Conservation (phyloP, 495 filamentous ascomycete species). For the Margaritispora aquatica region DNA sequence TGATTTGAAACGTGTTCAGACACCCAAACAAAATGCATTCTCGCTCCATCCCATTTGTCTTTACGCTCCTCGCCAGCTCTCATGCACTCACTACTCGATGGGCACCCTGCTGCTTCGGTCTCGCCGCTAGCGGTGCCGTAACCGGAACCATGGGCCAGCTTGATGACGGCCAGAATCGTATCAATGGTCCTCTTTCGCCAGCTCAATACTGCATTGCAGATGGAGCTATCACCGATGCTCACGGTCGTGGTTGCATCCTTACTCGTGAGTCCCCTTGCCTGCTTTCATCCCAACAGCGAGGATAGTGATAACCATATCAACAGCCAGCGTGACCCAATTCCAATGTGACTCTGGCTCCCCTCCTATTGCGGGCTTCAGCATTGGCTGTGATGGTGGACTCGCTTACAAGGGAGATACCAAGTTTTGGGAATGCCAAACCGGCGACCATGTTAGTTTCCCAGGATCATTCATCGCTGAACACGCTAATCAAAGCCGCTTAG, state of each 20-base stretch:
- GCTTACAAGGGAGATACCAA: conserved; percentile 36
- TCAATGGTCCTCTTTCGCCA: conserved; percentile 35
- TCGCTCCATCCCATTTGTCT: not conserved
- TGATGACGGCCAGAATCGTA: conserved; percentile 47
- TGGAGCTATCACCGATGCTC: conserved; percentile 43
- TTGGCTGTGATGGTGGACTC: conserved; percentile 42
- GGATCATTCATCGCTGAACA: not conserved
- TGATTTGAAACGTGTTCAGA: too few species aligned
- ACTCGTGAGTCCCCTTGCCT: conserved; percentile 35
- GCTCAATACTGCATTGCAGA: conserved; percentile 40
- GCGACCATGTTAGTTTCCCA: conserved; percentile 12
- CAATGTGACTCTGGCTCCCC: conserved; percentile 56
- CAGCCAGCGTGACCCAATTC: conserved; percentile 52
- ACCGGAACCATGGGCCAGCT: conserved; percentile 45
- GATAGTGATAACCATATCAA: conserved; percentile 1
- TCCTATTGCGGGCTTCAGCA: conserved; percentile 39
- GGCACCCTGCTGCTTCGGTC: conserved; percentile 8
- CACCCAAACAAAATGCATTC: conserved; percentile 1
- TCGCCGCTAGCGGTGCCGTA: conserved; percentile 17
- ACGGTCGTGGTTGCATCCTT: conserved; percentile 51
- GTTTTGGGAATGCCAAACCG: conserved; percentile 51
- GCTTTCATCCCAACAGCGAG: not conserved
- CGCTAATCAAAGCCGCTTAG: conserved; percentile 21
- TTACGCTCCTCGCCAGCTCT: not conserved
- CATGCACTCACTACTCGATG: conserved; percentile 6